A percentile compares a stretch with the other conserved stretches of the same genome.
Conservation (phyloP, 2,329 filamentous ascomycete species). For the Phaeophleospora eucalypticola region DNA sequence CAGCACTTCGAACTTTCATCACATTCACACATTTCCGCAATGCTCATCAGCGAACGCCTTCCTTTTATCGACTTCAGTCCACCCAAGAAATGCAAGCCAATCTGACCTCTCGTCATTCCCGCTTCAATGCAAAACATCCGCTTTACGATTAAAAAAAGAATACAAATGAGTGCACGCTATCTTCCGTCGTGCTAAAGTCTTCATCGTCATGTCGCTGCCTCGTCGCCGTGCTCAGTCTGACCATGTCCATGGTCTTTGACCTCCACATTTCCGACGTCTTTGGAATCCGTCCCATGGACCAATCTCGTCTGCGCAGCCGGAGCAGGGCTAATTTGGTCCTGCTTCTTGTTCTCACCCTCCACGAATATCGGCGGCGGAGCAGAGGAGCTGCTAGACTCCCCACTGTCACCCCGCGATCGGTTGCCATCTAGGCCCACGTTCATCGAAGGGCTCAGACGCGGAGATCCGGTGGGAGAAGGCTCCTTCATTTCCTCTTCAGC, state of each 20-base stretch:
- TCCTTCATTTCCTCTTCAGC: slow-evolving; percentile 22
- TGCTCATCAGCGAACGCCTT: no score
- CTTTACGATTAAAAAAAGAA: no score
- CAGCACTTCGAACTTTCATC: no score
- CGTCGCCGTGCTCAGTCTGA: no score
- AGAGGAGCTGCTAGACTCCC: slow-evolving; percentile 21
- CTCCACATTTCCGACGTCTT: slow-evolving; percentile 22
- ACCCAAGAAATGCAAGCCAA: no score
- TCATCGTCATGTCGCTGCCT: neutral
- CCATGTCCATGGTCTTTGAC: slow-evolving; percentile 11
- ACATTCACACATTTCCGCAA: no score
- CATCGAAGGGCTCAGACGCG: slow-evolving; percentile 6
- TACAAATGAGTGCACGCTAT: no score
- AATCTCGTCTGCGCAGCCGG: slow-evolving; percentile 4
- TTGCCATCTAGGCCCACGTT: slow-evolving; percentile 13
- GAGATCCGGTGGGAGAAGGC: slow-evolving; percentile 16
- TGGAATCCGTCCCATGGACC: slow-evolving; percentile 17
- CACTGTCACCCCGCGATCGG: slow-evolving; percentile 27
- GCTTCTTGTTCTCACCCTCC: slow-evolving; percentile 12
- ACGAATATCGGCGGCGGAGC: slow-evolving; percentile 26
- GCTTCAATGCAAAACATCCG: no score
- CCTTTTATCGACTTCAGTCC: no score
- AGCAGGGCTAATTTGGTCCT: slow-evolving; percentile 22
- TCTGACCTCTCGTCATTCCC: no score
- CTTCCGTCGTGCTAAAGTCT: no score